Evolutionary conservation across 345 rosid genomes (phyloP), one percentile per base, ranked within the genome.

Genomic region (Excoecaria cochinchinensis): DNA sequence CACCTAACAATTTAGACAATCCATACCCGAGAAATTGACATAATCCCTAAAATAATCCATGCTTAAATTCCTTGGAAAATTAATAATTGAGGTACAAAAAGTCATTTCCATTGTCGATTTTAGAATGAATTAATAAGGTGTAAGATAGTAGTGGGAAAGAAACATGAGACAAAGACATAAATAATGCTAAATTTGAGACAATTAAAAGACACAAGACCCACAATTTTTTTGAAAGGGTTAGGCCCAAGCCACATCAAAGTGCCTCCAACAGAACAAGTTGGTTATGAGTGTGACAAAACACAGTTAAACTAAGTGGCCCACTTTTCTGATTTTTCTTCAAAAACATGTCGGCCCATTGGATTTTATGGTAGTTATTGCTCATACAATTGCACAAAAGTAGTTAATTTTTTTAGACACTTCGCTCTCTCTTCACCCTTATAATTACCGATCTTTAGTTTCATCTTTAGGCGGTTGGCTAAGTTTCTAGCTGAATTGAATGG

Each of bases 311-410:
- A 1, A 12, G 56, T 38, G 71, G 13, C 50, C 80, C 72, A 67
- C 82, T 5, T 11, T 6, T n/a, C 12, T 15, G 10, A 39, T 31
- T 4, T 59, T 17, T 55, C 10, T 31, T 67, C 57, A 15, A 44
- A 25, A 71, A 76, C 83, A 71, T 77, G 83, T 74, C 36, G 73
- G 79, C 75, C 87, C 87, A 69, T 79, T 76, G 0, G 3, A 5
- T 3, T 55, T 14, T 6, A 17, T 42, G 10, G 65, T 59, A 19
- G 77, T 76, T 46, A 19, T 31, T 31, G 31, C 31, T 31, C 31
- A 31, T 31, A 2, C 31, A 31, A 31, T 57, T 75, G 22, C 58
- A 58, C 69, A 73, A 73, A 47, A 63, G 61, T 6, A 44, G n/a
- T 59, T 2, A n/a, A 24, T n/a, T 62, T 10, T 69, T 3, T 2